Base-by-base conservation (phyloP, 768 basidiomycete genomes). In the Amanita inopinata region DNA sequence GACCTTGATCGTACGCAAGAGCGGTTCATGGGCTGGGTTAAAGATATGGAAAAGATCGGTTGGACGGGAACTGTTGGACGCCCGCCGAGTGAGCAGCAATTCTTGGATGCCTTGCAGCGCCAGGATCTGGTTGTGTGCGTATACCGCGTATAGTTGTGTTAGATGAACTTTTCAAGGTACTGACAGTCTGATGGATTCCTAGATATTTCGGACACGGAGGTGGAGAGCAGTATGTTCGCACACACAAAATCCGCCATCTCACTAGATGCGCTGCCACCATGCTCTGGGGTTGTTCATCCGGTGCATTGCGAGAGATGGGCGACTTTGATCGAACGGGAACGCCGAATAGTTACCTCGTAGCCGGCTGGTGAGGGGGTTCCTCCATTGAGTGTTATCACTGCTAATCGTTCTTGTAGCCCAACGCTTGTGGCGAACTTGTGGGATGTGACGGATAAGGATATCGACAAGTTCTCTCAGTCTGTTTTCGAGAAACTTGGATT, bases 281-380 rank as follows among this genome's bases (percentile, higher is more conserved):
- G 89, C 73, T 99, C 2, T 99, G 94, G 96, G 96, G 96, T 0
- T 99, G 96, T 67, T 99, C 96, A 0, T 97, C 93, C 0, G 96
- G 94, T 7, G 63, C 75, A 1, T 60, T 99, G 48, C 72, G 74
- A 43, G 88, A 94, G 36, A 88, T 89, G 78, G 96, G 96, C 3
- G 90, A 96, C 50, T 93, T 92, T 53, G 96, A 98, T 54, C 71
- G 88, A 7, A 73, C 76, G 10, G 96, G 96, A 14, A 97, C 90
- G 10, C 90, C 96, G 0, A 81, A 87, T 58, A 82, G 90, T 51
- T 99, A 99, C 58, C 89, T 97, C 85, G 57, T 97, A n/a, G 89
- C 83, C 31, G 96, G 94, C 54, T 94, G 93, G 94, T 97, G 54
- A 55, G 92, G 43, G 5, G 38, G 45, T 19, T 31, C 38, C 7